Evolutionary conservation across 202 grass and related monocot species (phyloP), one percentile per base, ranked within the genome.

Genomic region (Digitaria exilis): DNA sequence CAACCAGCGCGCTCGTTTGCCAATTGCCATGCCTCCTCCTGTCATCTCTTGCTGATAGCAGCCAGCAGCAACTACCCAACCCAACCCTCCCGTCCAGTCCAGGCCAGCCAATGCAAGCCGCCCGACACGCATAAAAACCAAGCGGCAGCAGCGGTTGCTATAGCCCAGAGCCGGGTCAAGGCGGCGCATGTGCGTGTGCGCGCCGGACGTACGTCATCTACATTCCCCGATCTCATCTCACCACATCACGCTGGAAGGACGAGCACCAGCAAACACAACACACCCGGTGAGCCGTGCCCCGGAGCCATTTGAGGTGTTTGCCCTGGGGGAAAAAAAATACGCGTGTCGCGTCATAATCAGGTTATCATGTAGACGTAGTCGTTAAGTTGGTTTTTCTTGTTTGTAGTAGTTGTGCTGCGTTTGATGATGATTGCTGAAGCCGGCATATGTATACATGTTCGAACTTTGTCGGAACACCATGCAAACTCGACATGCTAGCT

Each of bases 111-210:
- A 22, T 57, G 32, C 32, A 34, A 34, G 35, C 78, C 66, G 76
- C 58, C 75, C 74, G 31, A 67, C 50, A 22, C 66, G 2, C 25
- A 25, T 43, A 46, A 17, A 30, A 56, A 66, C 4, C 50, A 39
- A 37, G 4, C 65, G 2, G 51, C 32, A 41, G 51, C 30, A 39
- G 32, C 32, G 9, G 72, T 42, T 44, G 35, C 35, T 70, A 64
- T n/a, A n/a, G n/a, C n/a, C n/a, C n/a, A n/a, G n/a, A n/a, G 35
- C 77, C 57, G 14, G 76, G 63, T 76, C 77, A 76, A 80, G 80
- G 69, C 4, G 80, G 69, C 4, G 73, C 76, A 31, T 48, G 78
- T 67, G 78, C 85, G 69, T 82, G 85, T 81, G 75, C 75, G 9
- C 18, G 56, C 59, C 13, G 26, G 57, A 4, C 2, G n/a, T 62